phyloP scores from a whole-genome alignment of 2,329 filamentous ascomycete genomes.

The Fusarium goolgardi region DNA sequence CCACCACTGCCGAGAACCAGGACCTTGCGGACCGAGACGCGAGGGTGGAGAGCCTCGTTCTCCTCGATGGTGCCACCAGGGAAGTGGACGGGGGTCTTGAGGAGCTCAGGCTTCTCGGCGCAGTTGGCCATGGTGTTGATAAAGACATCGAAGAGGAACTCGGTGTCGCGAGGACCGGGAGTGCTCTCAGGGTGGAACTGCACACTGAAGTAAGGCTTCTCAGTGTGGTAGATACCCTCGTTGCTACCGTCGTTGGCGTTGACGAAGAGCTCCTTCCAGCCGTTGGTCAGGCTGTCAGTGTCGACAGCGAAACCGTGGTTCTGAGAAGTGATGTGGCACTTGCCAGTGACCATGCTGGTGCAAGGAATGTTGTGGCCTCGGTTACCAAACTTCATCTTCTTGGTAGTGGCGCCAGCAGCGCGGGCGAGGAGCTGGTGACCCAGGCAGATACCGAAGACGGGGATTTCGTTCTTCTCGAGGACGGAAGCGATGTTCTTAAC shows the following conservation, averaged over 20 bases:
- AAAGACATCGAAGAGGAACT: conserved; percentile 97
- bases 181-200: conserved; percentile 99
- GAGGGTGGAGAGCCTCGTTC: conserved; percentile 80
- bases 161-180: conserved; percentile 93
- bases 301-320: conserved; percentile 98
- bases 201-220: conserved; percentile 96
- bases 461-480: conserved; percentile 81
- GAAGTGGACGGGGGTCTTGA: conserved; percentile 82
- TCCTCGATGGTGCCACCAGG: conserved; percentile 85
- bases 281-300: conserved; percentile 75
- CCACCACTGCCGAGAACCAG: conserved; percentile 94
- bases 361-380: conserved; percentile 98
- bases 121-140: conserved; percentile 83
- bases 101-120: conserved; percentile 71
- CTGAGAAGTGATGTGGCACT: conserved; percentile 98
- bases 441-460: conserved; percentile 95
- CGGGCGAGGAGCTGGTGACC: conserved; percentile 93
- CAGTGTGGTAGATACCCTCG: conserved; percentile 91
- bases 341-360: conserved; percentile 93
- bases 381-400: conserved; percentile 99
- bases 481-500: conserved; percentile 82
- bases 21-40: conserved; percentile 91
- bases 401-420: conserved; percentile 84
- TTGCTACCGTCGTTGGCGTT: conserved; percentile 99
- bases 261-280: conserved; percentile 95